Evolutionary conservation across 306 rosid genomes (phyloP), one percentile per base, ranked within the genome.

Genomic region (Gastrolobium villosum): DNA sequence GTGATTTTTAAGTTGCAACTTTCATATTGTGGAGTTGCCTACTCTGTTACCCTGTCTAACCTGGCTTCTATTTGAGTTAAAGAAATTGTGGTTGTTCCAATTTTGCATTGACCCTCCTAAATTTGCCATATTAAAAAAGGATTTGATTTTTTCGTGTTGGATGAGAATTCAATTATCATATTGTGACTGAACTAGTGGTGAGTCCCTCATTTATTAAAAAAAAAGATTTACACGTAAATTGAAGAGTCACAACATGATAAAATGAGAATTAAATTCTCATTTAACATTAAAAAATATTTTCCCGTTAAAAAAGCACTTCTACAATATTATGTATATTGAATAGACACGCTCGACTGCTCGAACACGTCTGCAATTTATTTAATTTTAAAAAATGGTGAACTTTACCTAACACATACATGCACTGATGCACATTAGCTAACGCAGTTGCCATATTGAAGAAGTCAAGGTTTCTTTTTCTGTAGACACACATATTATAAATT

Each of bases 21-120:
- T 56, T 34, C 4, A 31, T 31, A 60, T 10, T 32, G 41, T 40
- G 11, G 37, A 32, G 41, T 32, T 1, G 44, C 1, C 10, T 7
- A 6, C 43, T 11, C 65, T 11, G 32, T 62, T 67, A 13, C 2
- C 13, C 26, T 43, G 72, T 28, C 40, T n/a, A 11, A 34, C 10
- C 13, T 7, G 34, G 65, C 34, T 50, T 70, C 11, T 53, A 9
- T 32, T 10, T 26, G 56, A 75, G 79, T 49, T 52, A 75, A 74
- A 26, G 35, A 52, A 76, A 40, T 52, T 43, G 49, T 75, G 52
- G 10, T 15, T 10, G 35, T 35, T 37, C 52, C 26, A 35, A 61
- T 46, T 48, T 5, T 13, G 63, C 41, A 37, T 48, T 62, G 64
- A 61, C 60, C 61, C 62, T 74, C 49, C 20, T 14, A 6, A 63